Evolutionary conservation across 2,329 filamentous ascomycete genomes (phyloP).

Genomic region (Pestalotiopsis fici): DNA sequence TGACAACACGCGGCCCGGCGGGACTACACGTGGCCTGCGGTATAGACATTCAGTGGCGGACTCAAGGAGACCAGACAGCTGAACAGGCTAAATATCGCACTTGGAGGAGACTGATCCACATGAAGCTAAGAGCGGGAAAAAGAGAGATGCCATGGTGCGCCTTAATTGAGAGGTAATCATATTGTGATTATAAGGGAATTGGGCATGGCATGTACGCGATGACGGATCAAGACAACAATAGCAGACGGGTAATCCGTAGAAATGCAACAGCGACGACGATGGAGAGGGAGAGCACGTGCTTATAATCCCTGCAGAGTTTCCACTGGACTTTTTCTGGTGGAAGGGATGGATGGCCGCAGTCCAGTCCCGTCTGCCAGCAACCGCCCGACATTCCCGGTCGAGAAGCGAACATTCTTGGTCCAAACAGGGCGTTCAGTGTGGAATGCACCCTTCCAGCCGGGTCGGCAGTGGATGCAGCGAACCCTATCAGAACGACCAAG

Average conservation of each 20-base stretch:
- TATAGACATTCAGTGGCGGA: background rate
- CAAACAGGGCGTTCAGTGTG: background rate
- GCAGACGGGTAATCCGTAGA: background rate
- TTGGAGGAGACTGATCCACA: background rate
- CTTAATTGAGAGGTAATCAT: background rate
- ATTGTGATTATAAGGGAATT: too few species aligned
- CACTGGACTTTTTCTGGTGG: background rate
- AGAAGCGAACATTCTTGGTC: background rate
- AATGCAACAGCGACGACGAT: background rate
- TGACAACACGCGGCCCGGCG: background rate
- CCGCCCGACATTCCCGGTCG: background rate
- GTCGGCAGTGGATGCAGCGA: conserved; percentile 9
- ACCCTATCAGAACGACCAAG: conserved; percentile 9
- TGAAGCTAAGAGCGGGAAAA: background rate
- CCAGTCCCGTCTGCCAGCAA: background rate
- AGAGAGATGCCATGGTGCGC: background rate
- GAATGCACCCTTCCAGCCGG: conserved; percentile 1
- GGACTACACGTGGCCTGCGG: background rate
- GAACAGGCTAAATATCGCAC: background rate
- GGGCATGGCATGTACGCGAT: too few species aligned
- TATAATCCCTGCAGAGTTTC: background rate
- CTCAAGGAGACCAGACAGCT: background rate
- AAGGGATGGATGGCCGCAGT: background rate
- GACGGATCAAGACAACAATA: background rate
- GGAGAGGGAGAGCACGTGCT: background rate